A percentile compares a stretch with the other conserved stretches of the same genome.
Conservation (phyloP, 768 basidiomycete genomes). For the Phaeotremella skinneri region DNA sequence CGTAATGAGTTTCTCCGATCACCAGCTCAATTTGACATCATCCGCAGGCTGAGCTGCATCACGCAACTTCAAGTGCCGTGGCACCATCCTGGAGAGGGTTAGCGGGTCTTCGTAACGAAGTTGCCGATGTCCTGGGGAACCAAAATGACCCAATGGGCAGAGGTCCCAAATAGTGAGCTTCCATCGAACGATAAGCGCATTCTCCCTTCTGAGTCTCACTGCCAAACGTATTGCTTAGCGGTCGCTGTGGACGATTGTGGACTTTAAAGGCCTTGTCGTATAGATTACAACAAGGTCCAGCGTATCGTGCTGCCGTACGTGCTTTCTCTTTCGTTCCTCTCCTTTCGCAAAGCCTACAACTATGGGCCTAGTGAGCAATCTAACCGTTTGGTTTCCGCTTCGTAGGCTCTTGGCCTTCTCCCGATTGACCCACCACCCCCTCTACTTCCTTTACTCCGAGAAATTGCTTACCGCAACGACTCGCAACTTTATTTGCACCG, state of each 20-base stretch:
- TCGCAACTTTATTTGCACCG: no score
- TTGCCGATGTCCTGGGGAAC: background rate
- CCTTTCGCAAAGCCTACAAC: no score
- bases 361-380: no score
- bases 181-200: background rate
- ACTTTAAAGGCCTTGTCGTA: conserved; percentile 10
- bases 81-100: background rate
- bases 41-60: background rate
- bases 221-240: conserved; percentile 3
- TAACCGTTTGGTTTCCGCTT: background rate
- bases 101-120: background rate
- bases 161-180: background rate
- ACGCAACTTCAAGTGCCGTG: background rate
- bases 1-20: no score
- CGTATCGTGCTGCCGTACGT: conserved; percentile 13
- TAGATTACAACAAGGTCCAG: conserved; percentile 10
- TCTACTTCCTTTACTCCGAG: no score
- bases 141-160: background rate
- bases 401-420: background rate
- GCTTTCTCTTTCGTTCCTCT: no score
- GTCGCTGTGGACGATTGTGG: conserved; percentile 5
- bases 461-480: no score
- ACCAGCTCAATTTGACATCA: no score
- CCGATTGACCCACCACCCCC: no score
- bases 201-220: background rate